Percentiles rank a stretch among this genome's conserved stretches.
phyloP scores from a whole-genome alignment of 2,329 filamentous ascomycete genomes.

The Talaromyces sp. region DNA sequence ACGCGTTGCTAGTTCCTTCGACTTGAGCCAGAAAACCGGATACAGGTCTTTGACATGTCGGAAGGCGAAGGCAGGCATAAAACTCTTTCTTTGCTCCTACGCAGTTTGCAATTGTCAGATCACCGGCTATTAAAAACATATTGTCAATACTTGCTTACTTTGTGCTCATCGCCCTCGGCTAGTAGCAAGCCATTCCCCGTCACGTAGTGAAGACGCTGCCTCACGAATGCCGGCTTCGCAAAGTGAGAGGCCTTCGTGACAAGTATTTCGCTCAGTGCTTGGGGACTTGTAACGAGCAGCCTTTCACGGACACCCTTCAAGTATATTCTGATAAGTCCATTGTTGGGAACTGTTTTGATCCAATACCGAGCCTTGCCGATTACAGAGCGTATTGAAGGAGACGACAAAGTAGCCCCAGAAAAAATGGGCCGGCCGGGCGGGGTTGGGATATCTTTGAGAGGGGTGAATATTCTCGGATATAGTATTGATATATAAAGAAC shows the following conservation, averaged over 20 bases:
- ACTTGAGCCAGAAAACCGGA: conserved; percentile 79
- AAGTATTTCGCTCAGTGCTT: conserved; percentile 65
- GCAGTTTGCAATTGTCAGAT: neutral
- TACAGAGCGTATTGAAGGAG: neutral
- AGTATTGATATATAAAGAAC: neutral
- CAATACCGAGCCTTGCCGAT: neutral
- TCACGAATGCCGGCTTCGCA: conserved; percentile 55
- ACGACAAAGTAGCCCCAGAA: neutral
- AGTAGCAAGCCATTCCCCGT: conserved; percentile 53
- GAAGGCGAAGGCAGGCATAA: conserved; percentile 83
- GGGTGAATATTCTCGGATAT: neutral
- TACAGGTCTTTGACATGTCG: conserved; percentile 81
- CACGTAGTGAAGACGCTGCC: conserved; percentile 28
- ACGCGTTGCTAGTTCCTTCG: conserved; percentile 59
- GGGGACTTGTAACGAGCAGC: conserved; percentile 56
- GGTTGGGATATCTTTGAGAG: neutral
- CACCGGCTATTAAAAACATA: neutral
- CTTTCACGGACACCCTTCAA: conserved; percentile 59
- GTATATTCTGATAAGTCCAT: conserved; percentile 65
- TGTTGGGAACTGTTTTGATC: conserved; percentile 55
- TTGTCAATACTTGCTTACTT: conserved; percentile 34
- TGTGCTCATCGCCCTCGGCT: conserved; percentile 88
- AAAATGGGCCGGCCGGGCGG: neutral
- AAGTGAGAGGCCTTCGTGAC: conserved; percentile 67
- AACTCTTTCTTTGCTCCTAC: conserved; percentile 63